Evolutionary conservation across 2,329 filamentous ascomycete species (phyloP), one percentile per base, ranked within the genome.

Genomic region (Exophiala lecanii-corni): DNA sequence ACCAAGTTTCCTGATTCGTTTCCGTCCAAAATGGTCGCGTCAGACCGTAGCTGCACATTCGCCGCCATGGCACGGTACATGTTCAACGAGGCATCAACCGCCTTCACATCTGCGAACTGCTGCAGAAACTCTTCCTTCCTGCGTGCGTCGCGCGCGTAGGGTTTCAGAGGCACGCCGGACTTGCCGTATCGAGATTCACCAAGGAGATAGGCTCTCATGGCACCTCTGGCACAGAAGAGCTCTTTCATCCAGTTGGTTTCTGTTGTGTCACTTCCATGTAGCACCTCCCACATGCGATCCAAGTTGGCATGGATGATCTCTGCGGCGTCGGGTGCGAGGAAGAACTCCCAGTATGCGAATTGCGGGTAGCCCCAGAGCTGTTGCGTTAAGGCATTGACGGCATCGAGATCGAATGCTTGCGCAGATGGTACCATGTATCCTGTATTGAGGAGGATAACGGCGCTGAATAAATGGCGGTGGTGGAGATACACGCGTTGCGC

Each of bases 281-380:
- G 45, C 2, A 50, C 58, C 17, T 56, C 41, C 48, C 62, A 72
- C 4, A 64, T 38, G 10, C 62, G 62, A 19, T 70, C 68, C 0
- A 67, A 45, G 42, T 71, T 62, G 18, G 51, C 44, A 4, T 60
- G 56, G 20, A 74, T 55, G n/a, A 73, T 31, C 1, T 53, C 52
- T 1, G 61, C 51, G 2, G 62, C 67, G 28, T 73, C 68, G 0
- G 61, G 54, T 1, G 64, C 58, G 1, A 59, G 60, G 53, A 74
- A 69, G 21, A 74, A 62, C 37, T 69, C 54, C 69, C 70, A 74
- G 59, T 75, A 76, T 20, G 61, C 57, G 31, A 60, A 64, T 2
- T 58, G 21, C 2, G 62, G 57, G 33, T 62, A 61, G 9, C 72
- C 72, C 16, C 66, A 61, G 0, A 37, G 25, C 41, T 63, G 45